Evolutionary conservation across 768 basidiomycete genomes (phyloP).

Genomic region (Dictyophora rubrovolvata): DNA sequence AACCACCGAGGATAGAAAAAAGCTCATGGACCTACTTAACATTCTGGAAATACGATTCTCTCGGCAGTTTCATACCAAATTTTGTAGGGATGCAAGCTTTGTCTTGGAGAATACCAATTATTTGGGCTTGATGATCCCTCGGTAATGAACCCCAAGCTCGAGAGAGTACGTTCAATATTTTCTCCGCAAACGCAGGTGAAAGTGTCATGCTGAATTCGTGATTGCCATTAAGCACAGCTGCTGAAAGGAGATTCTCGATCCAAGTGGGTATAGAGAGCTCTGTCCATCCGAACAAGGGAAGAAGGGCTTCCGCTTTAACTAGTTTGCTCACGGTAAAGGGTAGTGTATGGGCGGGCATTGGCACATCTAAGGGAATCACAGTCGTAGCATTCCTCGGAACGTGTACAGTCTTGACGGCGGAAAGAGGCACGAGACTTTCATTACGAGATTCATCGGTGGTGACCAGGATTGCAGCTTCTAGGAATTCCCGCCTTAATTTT

Average conservation of each 20-base stretch:
- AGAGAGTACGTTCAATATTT: slow-evolving; percentile 53
- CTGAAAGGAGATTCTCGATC: slow-evolving; percentile 53
- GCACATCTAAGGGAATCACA: slow-evolving; percentile 61
- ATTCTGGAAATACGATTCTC: slow-evolving; percentile 73
- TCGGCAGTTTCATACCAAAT: slow-evolving; percentile 60
- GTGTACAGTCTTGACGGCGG: slow-evolving; percentile 60
- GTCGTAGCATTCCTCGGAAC: slow-evolving; percentile 47
- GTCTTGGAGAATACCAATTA: slow-evolving; percentile 37
- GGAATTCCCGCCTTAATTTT: slow-evolving; percentile 45
- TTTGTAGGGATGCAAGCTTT: slow-evolving; percentile 58
- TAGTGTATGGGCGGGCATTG: slow-evolving; percentile 64
- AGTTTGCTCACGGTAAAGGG: slow-evolving; percentile 55
- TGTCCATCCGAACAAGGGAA: slow-evolving; percentile 57
- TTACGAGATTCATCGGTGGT: slow-evolving; percentile 26
- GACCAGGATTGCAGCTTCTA: slow-evolving; percentile 60
- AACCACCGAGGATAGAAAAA: background rate
- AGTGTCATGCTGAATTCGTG: slow-evolving; percentile 50
- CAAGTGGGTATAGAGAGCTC: slow-evolving; percentile 73
- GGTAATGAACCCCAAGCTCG: slow-evolving; percentile 65
- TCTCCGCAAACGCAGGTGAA: slow-evolving; percentile 72
- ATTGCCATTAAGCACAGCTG: slow-evolving; percentile 30
- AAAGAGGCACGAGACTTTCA: slow-evolving; percentile 57
- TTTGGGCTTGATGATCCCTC: slow-evolving; percentile 33
- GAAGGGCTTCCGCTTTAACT: slow-evolving; percentile 42
- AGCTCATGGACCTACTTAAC: slow-evolving; percentile 33